These are phyloP conservation scores for Acrocalymma vagum DNA, from an alignment of 2,329 filamentous ascomycete species.

Conservation along the genomic window DNA sequence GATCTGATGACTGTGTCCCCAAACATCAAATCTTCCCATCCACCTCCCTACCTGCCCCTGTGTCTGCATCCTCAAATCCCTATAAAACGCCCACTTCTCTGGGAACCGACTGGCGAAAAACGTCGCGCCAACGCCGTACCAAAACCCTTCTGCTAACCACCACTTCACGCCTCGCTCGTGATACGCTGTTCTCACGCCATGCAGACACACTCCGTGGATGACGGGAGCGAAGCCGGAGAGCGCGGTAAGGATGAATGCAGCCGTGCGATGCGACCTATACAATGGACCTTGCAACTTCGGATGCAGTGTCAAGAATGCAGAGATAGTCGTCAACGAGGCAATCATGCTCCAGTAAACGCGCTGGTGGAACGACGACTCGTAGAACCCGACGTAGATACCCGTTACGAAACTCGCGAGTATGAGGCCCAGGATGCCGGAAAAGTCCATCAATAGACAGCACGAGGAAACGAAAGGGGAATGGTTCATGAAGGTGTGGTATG, in stretches of 20 bases:
- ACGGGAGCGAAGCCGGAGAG: constrained; percentile 27
- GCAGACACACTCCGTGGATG: constrained; percentile 22
- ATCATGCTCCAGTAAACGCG: constrained; percentile 53
- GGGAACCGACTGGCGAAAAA: constrained; percentile 27
- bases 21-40: constrained; percentile 22
- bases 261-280: constrained; percentile 25
- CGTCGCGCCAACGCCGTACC: constrained; percentile 26
- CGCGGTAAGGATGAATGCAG: constrained; percentile 27
- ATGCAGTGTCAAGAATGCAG: constrained; percentile 44
- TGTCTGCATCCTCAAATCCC: no score
- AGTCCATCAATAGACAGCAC: constrained; percentile 90
- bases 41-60: no score
- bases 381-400: constrained; percentile 68
- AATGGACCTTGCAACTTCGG: constrained; percentile 39
- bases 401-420: constrained; percentile 91
- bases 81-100: constrained; percentile 17
- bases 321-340: constrained; percentile 33
- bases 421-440: constrained; percentile 86
- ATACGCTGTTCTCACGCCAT: constrained; percentile 19
- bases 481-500: constrained; percentile 83
- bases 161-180: constrained; percentile 24
- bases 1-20: constrained; percentile 27
- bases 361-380: constrained; percentile 44
- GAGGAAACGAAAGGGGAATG: constrained; percentile 80
- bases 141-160: constrained; percentile 29